These are phyloP conservation scores for Lippia alba DNA, from an alignment of 305 asterid species.

Conservation along the genomic window DNA sequence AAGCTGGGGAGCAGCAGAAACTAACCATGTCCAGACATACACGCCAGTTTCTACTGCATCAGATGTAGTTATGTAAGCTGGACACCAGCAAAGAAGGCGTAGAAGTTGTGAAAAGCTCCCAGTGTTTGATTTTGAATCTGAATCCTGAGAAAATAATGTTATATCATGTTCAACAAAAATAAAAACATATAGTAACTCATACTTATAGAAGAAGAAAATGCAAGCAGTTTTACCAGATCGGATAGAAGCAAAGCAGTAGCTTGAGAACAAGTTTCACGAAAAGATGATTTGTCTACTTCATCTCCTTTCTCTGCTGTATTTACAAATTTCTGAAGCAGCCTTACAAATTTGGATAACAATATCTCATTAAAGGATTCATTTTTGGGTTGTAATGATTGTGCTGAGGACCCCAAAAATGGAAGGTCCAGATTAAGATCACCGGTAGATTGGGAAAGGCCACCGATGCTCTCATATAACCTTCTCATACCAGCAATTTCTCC, in stretches of 20 bases:
- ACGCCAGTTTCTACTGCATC: slow-evolving; percentile 99
- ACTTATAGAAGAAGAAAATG: slow-evolving; percentile 30
- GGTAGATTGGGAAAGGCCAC: slow-evolving; percentile 60
- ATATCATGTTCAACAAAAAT: slow-evolving; percentile 28
- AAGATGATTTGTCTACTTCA: slow-evolving; percentile 82
- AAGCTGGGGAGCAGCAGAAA: slow-evolving; percentile 98
- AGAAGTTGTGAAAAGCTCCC: slow-evolving; percentile 97
- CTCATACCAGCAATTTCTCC: slow-evolving; percentile 99
- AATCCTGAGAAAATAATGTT: slow-evolving; percentile 65
- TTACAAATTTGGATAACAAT: slow-evolving; percentile 77
- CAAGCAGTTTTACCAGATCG: slow-evolving; percentile 61
- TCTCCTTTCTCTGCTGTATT: slow-evolving; percentile 89
- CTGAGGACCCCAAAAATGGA: slow-evolving; percentile 49
- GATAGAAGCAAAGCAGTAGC: slow-evolving; percentile 98
- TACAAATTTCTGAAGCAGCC: slow-evolving; percentile 87
- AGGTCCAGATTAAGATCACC: slow-evolving; percentile 64
- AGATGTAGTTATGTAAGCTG: slow-evolving; percentile 93
- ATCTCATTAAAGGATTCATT: slow-evolving; percentile 81
- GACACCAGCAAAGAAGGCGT: slow-evolving; percentile 99
- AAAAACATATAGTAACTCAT: slow-evolving; percentile 22
- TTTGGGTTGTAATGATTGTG: slow-evolving; percentile 57
- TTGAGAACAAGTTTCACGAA: slow-evolving; percentile 95
- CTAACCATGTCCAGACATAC: slow-evolving; percentile 98
- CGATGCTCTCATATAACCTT: slow-evolving; percentile 90
- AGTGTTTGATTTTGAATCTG: slow-evolving; percentile 69